Base-by-base conservation (phyloP, 441 rosid species). In the Euphorbia celastroides region DNA sequence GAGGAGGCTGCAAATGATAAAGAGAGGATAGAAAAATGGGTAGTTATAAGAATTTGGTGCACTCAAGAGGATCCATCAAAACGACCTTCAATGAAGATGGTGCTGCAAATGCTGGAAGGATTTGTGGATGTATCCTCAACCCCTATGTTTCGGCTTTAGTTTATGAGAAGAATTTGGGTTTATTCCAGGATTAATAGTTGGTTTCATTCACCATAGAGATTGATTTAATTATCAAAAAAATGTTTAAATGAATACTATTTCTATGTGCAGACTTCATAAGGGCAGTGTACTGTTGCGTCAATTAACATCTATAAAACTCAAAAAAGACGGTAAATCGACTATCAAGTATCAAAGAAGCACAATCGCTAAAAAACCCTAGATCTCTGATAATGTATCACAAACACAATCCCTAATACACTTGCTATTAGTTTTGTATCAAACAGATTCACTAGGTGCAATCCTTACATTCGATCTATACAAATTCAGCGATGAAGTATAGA, bases 41-140 rank as follows among this genome's bases (percentile, higher is more conserved):
- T 55, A n/a, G 28, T 6, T 20, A 48, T 57, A 57, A 64, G 46
- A n/a, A 32, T 67, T 1, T 67, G 76, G 71, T 62, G 76, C 16
- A 67, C 63, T 41, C 68, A 67, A 56, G 75, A 72, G n/a, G 71
- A 67, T 46, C 64, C 75, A 55, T 72, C 68, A 19, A 34, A 41
- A 19, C 62, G 75, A 32, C 75, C 71, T n/a, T 25, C 64, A 23
- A 67, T 62, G 64, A 72, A 42, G 30, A 55, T 19, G 75, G 71
- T 57, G 5, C 34, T 62, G 42, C 60, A 23, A 51, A 72, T 72
- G 75, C 9, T 72, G 14, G 71, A 72, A 32, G 75, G 75, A 13
- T 56, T 26, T 9, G 5, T 30, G 19, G 41, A 61, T 23, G 71
- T 54, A 17, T 48, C 70, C 25, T 7, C 19, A 0, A 56, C 34